These are phyloP conservation scores for Lactuca saligna DNA, from an alignment of 129 eudicot species.

Conservation along the genomic window DNA sequence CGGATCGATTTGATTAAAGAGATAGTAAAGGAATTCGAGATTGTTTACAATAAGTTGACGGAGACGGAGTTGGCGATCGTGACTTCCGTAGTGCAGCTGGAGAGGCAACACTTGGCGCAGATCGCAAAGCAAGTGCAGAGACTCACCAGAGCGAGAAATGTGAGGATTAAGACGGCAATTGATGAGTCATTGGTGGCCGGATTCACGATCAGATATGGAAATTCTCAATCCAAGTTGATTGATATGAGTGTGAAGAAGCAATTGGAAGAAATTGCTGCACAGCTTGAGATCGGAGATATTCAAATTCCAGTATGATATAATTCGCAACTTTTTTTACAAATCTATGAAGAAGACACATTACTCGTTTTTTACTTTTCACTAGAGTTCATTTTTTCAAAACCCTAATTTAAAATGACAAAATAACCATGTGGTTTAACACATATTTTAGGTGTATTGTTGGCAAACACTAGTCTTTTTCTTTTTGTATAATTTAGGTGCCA, in stretches of 20 bases:
- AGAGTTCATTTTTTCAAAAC: too few relatives aligned
- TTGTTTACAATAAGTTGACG: constrained; percentile 47
- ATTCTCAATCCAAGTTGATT: constrained; percentile 58
- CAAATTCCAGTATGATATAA: not conserved
- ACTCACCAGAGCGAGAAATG: constrained; percentile 62
- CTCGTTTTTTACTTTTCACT: not conserved
- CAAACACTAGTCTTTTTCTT: too few relatives aligned
- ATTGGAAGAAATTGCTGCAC: constrained; percentile 69
- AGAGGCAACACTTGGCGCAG: constrained; percentile 71
- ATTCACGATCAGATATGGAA: constrained; percentile 64
- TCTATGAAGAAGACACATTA: not conserved
- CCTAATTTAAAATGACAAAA: too few relatives aligned
- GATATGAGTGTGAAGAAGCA: constrained; percentile 89
- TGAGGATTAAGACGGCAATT: constrained; percentile 67
- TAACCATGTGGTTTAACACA: too few relatives aligned
- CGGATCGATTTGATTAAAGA: constrained; percentile 50
- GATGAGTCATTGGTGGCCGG: constrained; percentile 75
- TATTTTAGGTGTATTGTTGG: too few relatives aligned
- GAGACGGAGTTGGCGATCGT: constrained; percentile 69
- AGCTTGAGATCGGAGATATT: constrained; percentile 41
- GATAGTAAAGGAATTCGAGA: constrained; percentile 68
- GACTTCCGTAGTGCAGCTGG: constrained; percentile 69
- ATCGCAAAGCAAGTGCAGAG: constrained; percentile 74
- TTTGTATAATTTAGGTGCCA: too few relatives aligned
- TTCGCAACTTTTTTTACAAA: not conserved